Conservation (phyloP, 2,329 filamentous ascomycete species). For the Hortaea sp. region DNA sequence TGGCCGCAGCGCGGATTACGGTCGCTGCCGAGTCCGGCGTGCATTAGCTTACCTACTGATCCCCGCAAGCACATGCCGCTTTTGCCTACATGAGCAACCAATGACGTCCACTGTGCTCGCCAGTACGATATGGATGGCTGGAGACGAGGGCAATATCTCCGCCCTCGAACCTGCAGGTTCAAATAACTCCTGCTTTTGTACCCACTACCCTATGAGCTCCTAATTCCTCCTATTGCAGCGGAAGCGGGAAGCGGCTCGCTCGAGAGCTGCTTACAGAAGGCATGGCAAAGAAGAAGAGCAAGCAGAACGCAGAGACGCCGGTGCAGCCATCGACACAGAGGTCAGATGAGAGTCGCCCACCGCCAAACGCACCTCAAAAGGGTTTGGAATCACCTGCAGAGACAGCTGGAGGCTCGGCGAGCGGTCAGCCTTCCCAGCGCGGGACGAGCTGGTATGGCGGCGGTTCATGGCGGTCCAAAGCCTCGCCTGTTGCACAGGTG, state of each 20-base stretch:
- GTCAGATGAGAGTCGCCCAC: slow-evolving; percentile 2
- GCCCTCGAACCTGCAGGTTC: no score
- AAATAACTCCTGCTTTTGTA: no score
- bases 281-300: slow-evolving; percentile 15
- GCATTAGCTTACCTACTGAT: no score
- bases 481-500: slow-evolving; percentile 36
- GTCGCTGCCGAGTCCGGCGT: not conserved
- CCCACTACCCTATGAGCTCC: no score
- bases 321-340: slow-evolving; percentile 1
- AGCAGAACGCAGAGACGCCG: slow-evolving; percentile 10
- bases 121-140: not conserved
- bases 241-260: no score
- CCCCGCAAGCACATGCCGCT: no score
- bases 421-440: not conserved
- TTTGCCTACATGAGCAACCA: not conserved
- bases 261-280: no score
- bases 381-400: not conserved
- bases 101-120: not conserved
- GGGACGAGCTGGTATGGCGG: slow-evolving; percentile 34
- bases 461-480: slow-evolving; percentile 37
- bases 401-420: not conserved
- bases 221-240: no score
- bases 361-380: not conserved
- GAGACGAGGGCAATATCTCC: not conserved
- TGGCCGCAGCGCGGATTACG: not conserved